Evolutionary conservation across 371 early-diverging fungal species (phyloP).

Genomic region (Sporodiniella umbellata): DNA sequence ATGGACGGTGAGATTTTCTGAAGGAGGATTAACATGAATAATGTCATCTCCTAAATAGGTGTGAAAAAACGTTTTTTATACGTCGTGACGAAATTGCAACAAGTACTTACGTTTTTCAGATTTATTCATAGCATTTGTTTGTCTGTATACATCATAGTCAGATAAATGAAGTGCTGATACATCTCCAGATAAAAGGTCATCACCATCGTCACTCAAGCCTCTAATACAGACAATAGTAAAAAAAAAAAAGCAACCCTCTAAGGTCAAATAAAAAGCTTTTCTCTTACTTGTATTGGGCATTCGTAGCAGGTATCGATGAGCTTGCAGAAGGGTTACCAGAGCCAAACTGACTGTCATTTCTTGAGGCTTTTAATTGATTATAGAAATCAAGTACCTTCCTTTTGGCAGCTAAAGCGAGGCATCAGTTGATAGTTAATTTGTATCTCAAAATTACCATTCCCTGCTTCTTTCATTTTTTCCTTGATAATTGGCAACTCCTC

Average conservation of each 20-base stretch:
- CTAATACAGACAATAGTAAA: neutral
- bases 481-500: conserved; percentile 50
- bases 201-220: conserved; percentile 43
- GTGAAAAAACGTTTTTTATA: neutral
- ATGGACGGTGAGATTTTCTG: neutral
- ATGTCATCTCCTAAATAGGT: conserved; percentile 7
- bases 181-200: conserved; percentile 45
- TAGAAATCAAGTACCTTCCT: conserved; percentile 47
- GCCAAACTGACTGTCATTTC: conserved; percentile 13
- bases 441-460: conserved; percentile 38
- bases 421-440: no score
- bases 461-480: conserved; percentile 47
- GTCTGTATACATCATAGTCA: conserved; percentile 47
- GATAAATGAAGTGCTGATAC: conserved; percentile 48
- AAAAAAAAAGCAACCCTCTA: neutral
- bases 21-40: conserved; percentile 25
- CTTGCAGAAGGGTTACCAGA: neutral
- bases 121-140: conserved; percentile 13
- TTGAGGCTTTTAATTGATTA: conserved; percentile 38
- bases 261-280: no score
- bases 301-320: conserved; percentile 38
- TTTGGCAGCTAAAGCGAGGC: conserved; percentile 44
- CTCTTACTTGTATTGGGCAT: conserved; percentile 42
- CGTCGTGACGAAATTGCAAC: neutral
- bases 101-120: conserved; percentile 1